Base-by-base conservation (phyloP, 164 flowering plant genomes). In the Sextonia rubra region DNA sequence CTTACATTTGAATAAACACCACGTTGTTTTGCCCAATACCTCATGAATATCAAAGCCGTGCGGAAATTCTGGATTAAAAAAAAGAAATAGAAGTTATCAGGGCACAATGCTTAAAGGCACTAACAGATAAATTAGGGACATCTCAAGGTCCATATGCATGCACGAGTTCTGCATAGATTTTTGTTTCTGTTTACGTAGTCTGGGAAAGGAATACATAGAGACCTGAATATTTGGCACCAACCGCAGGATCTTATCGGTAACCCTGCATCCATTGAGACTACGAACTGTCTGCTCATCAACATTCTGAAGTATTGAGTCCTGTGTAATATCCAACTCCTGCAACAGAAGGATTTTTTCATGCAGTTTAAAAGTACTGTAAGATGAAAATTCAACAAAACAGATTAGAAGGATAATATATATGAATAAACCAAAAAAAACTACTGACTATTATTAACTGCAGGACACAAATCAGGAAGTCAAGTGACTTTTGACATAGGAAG, bases 201-300 rank as follows among this genome's bases (percentile, higher is more conserved):
- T 0, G 14, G 14, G 17, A 22, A 29, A 2, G n/a, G 12, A 18
- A 47, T 12, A 24, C 5, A 27, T 9, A 67, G 64, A 17, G 14
- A 94, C 98, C 93, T 92, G 88, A 83, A 92, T 87, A 83, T 89
- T 94, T 58, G 98, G 98, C 68, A 94, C 97, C 80, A 92, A 78
- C 22, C 86, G 88, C 82, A 92, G 73, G 63, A 94, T 89, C 69
- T 87, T 90, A 75, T 94, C 97, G 69, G 97, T 89, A 48, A 94
- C 98, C 79, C 96, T 80, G 74, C 98, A 94, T 30, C 97, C 98
- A 86, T 92, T 92, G 63, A 92, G 96, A 85, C 97, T 94, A 67
- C 96, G 91, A 82, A 92, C 97, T 30, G 97, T 90, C 76, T 87
- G 91, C 26, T 92, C 97, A 83, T 92, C 98, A 9, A 86, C 83